Evolutionary conservation across 305 asterid genomes (phyloP), one percentile per base, ranked within the genome.

Genomic region (Plantago rigida): DNA sequence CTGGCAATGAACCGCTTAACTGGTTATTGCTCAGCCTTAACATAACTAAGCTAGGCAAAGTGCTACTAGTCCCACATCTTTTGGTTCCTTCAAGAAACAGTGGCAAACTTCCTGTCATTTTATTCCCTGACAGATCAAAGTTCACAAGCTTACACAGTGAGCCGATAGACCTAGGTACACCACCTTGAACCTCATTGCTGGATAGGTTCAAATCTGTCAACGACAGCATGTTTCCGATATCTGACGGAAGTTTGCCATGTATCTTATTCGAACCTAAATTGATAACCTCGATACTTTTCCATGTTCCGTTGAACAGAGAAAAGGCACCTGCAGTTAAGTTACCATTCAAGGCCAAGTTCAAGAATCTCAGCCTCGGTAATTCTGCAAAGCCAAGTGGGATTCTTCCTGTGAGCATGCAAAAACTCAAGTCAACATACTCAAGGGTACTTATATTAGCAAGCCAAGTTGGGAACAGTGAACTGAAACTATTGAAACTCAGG

Each of bases 401-500:
- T 58, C 81, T 69, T 59, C 86, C 86, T 54, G 72, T 63, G 51
- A 78, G 81, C 71, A 15, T 49, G 55, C 69, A 72, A 45, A 26
- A 53, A 36, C 73, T 66, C 17, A 83, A 61, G 58, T 76, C 80
- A 49, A 77, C 68, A 66, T 73, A 48, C 31, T 56, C 81, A 29
- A 83, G 84, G 68, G 67, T 72, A 60, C 69, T 74, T 36, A 77
- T 55, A 54, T 80, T 80, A n/a, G 46, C 78, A 11, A 80, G 64
- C 84, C 86, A 80, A 71, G 73, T 44, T 0, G 86, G 86, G 44
- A 82, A 78, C 56, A 28, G 6, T 1, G 85, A 75, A 42, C 66
- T 51, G 51, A 83, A 72, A n/a, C 60, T 22, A 63, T 83, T 80
- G 9, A 56, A 14, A 60, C 75, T 65, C 13, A 80, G 81, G 71